Base-by-base conservation (phyloP, 2,329 filamentous ascomycete genomes). In the Verticillium klebahnii region DNA sequence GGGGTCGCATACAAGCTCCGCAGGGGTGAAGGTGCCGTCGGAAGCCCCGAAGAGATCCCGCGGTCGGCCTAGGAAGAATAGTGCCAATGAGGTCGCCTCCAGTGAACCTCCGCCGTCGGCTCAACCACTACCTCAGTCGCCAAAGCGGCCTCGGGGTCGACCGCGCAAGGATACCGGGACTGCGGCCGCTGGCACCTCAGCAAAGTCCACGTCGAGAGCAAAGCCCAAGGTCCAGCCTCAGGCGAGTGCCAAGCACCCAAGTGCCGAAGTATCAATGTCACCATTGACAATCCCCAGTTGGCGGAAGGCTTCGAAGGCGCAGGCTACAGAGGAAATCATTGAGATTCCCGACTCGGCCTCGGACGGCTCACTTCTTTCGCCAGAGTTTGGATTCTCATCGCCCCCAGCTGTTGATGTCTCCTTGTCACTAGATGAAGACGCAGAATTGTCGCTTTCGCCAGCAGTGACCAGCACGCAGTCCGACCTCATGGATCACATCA, bases 321-420 rank as follows among this genome's bases (percentile, higher is more conserved):
- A 62, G 14, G 19, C 29, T 12, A 5, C 12, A 17, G 29, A 25
- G 0, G 56, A 69, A 1, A 63, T 72, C 0, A 62, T 78, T n/a
- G 84, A 86, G 67, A 83, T 85, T 36, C 76, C 77, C 11, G 84
- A 85, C 67, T 81, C 82, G 0, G 83, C 82, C 29, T 75, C 75
- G 1, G 80, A 82, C 12, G 64, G 71, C 7, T 64, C 59, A 66
- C 60, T 36, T 2, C 40, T 25, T 8, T 69, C 67, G 1, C 67
- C 74, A 0, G 72, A 78, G 32, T 64, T 70, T 5, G 69, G 74
- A 31, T 82, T 82, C 63, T 83, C 79, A 2, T 80, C 81, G 0
- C 76, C 79, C 1, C 69, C 73, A 0, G 69, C 68, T 0, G 66
- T 78, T 4, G 78, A 84, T 58, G 66, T 84, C 14, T 79, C 80